Conservation (phyloP, 768 basidiomycete genomes). For the Russula griseocarnosa region DNA sequence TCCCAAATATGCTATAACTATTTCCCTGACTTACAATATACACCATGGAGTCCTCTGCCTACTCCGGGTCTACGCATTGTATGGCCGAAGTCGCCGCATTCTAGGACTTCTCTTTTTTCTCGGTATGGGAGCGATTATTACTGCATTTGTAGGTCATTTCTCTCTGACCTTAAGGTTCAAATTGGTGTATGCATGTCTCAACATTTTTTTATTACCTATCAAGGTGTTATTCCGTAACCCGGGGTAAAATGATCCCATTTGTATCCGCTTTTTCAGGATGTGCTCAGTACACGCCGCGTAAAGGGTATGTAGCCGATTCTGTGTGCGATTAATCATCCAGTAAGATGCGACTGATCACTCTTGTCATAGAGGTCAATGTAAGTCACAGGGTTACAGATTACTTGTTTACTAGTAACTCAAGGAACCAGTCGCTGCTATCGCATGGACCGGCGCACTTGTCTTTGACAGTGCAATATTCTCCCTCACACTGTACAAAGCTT, state of each 20-base stretch:
- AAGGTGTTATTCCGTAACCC: slow-evolving; percentile 2
- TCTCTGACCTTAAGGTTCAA: not conserved
- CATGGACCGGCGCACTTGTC: slow-evolving; percentile 14
- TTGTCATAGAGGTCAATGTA: slow-evolving; percentile 11
- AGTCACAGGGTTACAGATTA: not conserved
- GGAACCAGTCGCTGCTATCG: slow-evolving; percentile 9
- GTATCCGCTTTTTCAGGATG: slow-evolving; percentile 8
- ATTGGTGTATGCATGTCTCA: not conserved
- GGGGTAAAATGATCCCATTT: not conserved
- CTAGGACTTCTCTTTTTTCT: not conserved
- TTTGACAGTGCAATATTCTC: slow-evolving; percentile 14
- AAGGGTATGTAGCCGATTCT: slow-evolving; percentile 4
- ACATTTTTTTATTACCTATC: not conserved
- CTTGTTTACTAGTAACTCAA: not conserved
- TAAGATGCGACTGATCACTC: not conserved
- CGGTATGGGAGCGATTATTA: not conserved
- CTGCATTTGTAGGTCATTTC: not conserved
- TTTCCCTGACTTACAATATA: not conserved
- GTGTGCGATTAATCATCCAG: not conserved
- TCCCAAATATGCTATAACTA: not conserved
- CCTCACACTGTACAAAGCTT: slow-evolving; percentile 18
- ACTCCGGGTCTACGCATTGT: slow-evolving; percentile 15
- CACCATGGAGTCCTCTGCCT: not conserved
- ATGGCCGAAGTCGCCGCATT: slow-evolving; percentile 9
- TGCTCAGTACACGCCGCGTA: not conserved